Conservation (phyloP, 2,329 filamentous ascomycete species). For the Ceratocystis papillata region DNA sequence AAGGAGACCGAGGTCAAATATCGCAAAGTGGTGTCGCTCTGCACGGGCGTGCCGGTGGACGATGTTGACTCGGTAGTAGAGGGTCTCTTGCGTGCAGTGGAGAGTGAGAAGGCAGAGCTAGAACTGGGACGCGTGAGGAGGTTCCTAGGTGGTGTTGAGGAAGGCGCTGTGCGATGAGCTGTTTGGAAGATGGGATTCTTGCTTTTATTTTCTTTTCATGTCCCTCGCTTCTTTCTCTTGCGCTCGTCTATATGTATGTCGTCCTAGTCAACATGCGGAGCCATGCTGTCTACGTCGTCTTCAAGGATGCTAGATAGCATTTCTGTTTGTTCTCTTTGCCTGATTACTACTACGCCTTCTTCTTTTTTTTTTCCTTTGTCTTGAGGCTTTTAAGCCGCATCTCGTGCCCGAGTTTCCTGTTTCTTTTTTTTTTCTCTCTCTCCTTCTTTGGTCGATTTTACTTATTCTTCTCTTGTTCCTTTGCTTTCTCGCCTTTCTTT, state of each 20-base stretch:
- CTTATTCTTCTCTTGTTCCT: not conserved
- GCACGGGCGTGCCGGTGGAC: constrained; percentile 65
- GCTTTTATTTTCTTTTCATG: not conserved
- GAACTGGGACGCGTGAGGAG: constrained; percentile 67
- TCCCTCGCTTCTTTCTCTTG: not conserved
- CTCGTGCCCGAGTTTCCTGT: too few species aligned
- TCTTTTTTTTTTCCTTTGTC: too few species aligned
- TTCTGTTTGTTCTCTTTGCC: constrained; percentile 9
- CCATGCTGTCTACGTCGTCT: too few species aligned
- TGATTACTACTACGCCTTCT: not conserved
- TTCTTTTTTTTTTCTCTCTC: not conserved
- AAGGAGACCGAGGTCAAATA: constrained; percentile 81
- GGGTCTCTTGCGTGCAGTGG: constrained; percentile 71
- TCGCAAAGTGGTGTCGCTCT: constrained; percentile 74
- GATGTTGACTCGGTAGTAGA: constrained; percentile 74
- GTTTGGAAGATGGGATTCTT: not conserved
- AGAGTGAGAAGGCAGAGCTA: constrained; percentile 68
- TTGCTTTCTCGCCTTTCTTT: not conserved
- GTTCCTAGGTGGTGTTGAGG: constrained; percentile 63
- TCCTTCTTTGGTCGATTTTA: not conserved
- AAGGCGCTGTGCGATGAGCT: constrained; percentile 43
- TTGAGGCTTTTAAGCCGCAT: too few species aligned
- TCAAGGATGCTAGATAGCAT: not conserved
- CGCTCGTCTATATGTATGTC: not conserved
- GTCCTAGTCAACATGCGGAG: too few species aligned